Conservation (phyloP, 2,329 filamentous ascomycete species). For the Chrysosporium keratinophilum region DNA sequence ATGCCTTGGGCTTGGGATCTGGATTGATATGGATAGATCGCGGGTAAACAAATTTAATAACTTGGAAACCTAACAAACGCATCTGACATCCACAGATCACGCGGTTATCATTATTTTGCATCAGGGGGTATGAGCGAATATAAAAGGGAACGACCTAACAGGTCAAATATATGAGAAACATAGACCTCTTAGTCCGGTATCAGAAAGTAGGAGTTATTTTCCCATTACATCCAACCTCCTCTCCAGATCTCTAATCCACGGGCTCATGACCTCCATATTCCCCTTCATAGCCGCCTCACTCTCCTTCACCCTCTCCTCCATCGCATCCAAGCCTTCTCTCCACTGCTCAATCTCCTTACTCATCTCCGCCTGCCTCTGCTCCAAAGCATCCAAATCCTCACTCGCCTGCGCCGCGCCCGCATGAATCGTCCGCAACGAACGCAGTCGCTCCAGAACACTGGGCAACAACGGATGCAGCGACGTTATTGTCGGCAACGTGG, state of each 20-base stretch:
- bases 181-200: background rate
- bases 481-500: slow-evolving; percentile 79
- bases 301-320: slow-evolving; percentile 63
- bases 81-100: too few species aligned
- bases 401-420: slow-evolving; percentile 74
- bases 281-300: slow-evolving; percentile 59
- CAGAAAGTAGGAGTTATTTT: slow-evolving; percentile 18
- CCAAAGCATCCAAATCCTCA: slow-evolving; percentile 64
- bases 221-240: slow-evolving; percentile 56
- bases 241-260: slow-evolving; percentile 82
- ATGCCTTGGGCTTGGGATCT: background rate
- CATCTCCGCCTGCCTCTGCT: slow-evolving; percentile 72
- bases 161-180: background rate
- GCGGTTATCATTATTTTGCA: too few species aligned
- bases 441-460: slow-evolving; percentile 69
- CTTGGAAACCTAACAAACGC: too few species aligned
- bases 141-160: background rate
- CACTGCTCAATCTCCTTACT: slow-evolving; percentile 74
- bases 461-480: slow-evolving; percentile 75
- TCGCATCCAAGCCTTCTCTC: slow-evolving; percentile 66
- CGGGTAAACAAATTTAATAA: too few species aligned
- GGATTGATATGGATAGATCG: background rate
- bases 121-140: slow-evolving; percentile 1
- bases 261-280: slow-evolving; percentile 77
- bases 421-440: slow-evolving; percentile 75